A percentile compares a stretch with the other conserved stretches of the same genome.
phyloP scores from a whole-genome alignment of 1,139 yeast genomes.

The Yamadazyma jaroonii region DNA sequence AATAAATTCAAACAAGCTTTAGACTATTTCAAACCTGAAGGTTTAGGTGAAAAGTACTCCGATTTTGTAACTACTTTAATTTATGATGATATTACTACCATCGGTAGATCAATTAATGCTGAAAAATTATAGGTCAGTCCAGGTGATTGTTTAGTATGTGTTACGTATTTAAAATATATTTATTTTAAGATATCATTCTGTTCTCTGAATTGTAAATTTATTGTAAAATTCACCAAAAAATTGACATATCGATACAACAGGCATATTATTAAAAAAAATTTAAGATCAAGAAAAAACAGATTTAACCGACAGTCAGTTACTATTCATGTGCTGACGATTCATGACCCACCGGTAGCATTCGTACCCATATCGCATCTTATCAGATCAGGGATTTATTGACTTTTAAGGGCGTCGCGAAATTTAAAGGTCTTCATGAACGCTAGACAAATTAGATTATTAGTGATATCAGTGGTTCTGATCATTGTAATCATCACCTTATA shows the following conservation, averaged over 20 bases:
- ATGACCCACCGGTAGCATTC: too few relatives aligned
- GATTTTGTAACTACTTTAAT: slow-evolving; percentile 72
- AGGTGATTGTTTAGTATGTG: slow-evolving; percentile 1
- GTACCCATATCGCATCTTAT: too few relatives aligned
- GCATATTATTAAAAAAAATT: too few relatives aligned
- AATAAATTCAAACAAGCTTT: slow-evolving; percentile 64
- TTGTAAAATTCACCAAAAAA: too few relatives aligned
- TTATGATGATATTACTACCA: slow-evolving; percentile 65
- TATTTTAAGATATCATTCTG: background rate
- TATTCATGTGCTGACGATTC: too few relatives aligned
- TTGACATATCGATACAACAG: too few relatives aligned
- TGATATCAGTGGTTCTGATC: slow-evolving; percentile 16
- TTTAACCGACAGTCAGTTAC: too few relatives aligned
- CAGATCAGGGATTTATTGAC: too few relatives aligned
- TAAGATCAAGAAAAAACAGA: too few relatives aligned
- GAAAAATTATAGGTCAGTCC: slow-evolving; percentile 35
- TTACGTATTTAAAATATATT: background rate
- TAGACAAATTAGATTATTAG: slow-evolving; percentile 20
- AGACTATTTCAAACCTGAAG: slow-evolving; percentile 62
- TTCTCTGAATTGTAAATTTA: too few relatives aligned
- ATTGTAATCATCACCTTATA: slow-evolving; percentile 17
- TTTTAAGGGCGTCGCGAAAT: background rate
- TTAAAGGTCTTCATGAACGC: slow-evolving; percentile 1
- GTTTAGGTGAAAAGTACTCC: slow-evolving; percentile 62
- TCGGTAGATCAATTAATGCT: slow-evolving; percentile 45